These are phyloP conservation scores for Alternaria arborescens DNA, from an alignment of 2,329 filamentous ascomycete species.

Conservation along the genomic window DNA sequence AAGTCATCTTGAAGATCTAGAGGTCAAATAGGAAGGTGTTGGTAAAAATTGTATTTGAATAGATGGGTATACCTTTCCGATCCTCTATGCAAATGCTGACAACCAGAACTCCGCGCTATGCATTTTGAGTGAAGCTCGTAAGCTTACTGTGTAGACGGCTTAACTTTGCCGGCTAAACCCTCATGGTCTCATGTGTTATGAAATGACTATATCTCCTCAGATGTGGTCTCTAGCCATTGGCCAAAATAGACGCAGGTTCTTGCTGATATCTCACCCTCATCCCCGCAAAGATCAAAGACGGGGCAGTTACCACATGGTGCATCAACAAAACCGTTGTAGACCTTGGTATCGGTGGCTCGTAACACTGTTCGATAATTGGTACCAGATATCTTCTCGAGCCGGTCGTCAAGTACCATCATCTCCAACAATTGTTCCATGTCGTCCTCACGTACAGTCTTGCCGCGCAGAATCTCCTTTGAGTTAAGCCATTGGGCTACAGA, in stretches of 20 bases:
- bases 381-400: constrained; percentile 71
- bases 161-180: background rate
- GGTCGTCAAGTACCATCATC: constrained; percentile 87
- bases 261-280: constrained; percentile 88
- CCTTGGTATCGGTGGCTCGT: constrained; percentile 53
- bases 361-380: constrained; percentile 60
- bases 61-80: constrained; percentile 6
- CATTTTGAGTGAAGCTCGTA: background rate
- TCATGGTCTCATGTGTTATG: background rate
- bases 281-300: constrained; percentile 90
- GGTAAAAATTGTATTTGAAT: background rate
- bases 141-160: background rate
- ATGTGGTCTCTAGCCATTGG: constrained; percentile 71
- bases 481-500: constrained; percentile 81
- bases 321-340: constrained; percentile 82
- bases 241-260: constrained; percentile 92
- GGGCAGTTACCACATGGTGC: constrained; percentile 91
- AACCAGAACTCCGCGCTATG: constrained; percentile 8
- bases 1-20: background rate
- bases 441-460: constrained; percentile 68
- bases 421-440: constrained; percentile 88
- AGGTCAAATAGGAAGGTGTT: background rate
- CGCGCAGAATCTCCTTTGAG: constrained; percentile 73
- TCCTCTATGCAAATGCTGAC: constrained; percentile 3
- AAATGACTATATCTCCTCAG: constrained; percentile 27